phyloP scores from a whole-genome alignment of 768 basidiomycete species.

The Termitomyces sp. region DNA sequence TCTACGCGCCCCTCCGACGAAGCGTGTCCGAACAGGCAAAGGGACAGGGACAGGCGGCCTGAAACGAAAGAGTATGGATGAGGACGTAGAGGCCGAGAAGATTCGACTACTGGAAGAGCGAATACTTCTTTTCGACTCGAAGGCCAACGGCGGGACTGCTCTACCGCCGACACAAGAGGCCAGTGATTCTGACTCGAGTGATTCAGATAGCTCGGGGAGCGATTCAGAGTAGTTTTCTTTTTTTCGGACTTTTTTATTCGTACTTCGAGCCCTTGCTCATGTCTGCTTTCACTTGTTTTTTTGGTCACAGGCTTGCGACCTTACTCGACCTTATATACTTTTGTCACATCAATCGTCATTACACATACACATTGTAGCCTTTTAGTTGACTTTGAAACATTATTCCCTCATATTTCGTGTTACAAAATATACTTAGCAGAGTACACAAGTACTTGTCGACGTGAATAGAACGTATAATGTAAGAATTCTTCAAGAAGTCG shows the following conservation, averaged over 20 bases:
- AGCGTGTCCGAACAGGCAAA: constrained; percentile 63
- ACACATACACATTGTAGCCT: constrained; percentile 40
- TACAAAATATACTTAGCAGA: background rate
- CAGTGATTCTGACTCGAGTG: constrained; percentile 79
- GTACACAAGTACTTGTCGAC: background rate
- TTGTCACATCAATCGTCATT: constrained; percentile 36
- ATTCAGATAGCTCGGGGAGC: constrained; percentile 74
- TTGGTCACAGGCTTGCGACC: constrained; percentile 5
- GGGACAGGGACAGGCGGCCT: constrained; percentile 85
- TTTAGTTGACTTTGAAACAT: constrained; percentile 28
- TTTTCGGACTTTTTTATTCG: constrained; percentile 13
- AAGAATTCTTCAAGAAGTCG: background rate
- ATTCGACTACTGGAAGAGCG: constrained; percentile 88
- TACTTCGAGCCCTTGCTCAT: constrained; percentile 8
- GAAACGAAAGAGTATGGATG: constrained; percentile 95
- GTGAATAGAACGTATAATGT: background rate
- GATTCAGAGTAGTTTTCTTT: constrained; percentile 64
- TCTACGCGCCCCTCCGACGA: constrained; percentile 57
- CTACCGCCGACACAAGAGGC: constrained; percentile 39
- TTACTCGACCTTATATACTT: constrained; percentile 23
- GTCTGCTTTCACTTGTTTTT: constrained; percentile 6
- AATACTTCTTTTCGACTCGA: constrained; percentile 76
- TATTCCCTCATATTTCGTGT: constrained; percentile 9
- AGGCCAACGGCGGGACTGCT: constrained; percentile 31
- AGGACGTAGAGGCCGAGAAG: constrained; percentile 93